Base-by-base conservation (phyloP, 352 stramenopile species). In the Phytophthora macrochlamydospora region DNA sequence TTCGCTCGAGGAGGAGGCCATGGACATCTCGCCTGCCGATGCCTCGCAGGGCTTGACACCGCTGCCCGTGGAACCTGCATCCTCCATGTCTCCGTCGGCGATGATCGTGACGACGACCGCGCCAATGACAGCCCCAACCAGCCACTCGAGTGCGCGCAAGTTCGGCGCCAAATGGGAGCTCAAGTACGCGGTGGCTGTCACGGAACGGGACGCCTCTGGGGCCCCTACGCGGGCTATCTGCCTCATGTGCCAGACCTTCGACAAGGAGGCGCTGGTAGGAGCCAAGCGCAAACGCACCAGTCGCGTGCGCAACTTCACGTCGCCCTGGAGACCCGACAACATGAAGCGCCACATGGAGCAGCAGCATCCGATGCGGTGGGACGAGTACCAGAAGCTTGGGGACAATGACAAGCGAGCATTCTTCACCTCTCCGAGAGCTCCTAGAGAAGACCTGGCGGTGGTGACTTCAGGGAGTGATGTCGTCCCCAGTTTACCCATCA, bases 291-390 rank as follows among this genome's bases (percentile, higher is more conserved):
- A 75, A 66, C 65, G 65, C 42, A 78, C 40, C 43, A 73, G 35
- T 38, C 70, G 70, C 46, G 18, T 75, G 2, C 65, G 65, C 35
- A 57, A 48, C 43, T 78, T 78, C 58, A 66, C 66, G 45, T 14
- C 67, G 43, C 70, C 70, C 8, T 78, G 70, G 66, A 51, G 70
- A 33, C 69, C 67, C 18, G 70, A 78, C 43, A 73, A 78, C 33
- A 78, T 78, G 70, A 71, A 66, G 51, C 56, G 64, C 24, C 70
- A 78, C 50, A 75, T 78, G 65, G 53, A 69, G 30, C 55, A 78
- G 53, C 66, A 78, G 35, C 70, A 78, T 37, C 62, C 56, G 4
- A 42, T 31, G 56, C 61, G 69, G 31, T 79, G 60, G 56, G 49
- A 59, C 13, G 55, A 76, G 45, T 79, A 76, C 18, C 56, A 66